Percentiles rank a stretch among this genome's conserved stretches.
Evolutionary conservation across 768 basidiomycete species (phyloP).

Genomic region (Glaciozyma antarctica): DNA sequence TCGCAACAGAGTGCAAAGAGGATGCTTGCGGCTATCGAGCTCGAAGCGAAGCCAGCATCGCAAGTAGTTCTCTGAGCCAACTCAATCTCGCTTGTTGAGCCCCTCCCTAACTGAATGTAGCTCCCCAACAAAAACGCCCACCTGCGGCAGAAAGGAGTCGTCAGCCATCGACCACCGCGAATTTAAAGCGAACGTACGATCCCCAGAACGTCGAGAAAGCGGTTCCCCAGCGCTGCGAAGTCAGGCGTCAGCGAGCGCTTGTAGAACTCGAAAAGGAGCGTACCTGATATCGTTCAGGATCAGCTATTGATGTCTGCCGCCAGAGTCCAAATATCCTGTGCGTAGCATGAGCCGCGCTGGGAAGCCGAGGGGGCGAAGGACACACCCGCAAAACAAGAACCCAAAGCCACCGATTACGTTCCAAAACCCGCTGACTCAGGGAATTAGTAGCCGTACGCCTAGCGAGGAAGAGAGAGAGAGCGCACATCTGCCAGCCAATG

Average conservation of each 20-base stretch:
- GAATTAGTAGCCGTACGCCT: not conserved
- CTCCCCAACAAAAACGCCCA: constrained; percentile 9
- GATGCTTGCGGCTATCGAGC: too few relatives aligned
- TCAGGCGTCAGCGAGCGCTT: not conserved
- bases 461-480: not conserved
- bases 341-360: too few relatives aligned
- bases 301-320: not conserved
- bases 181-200: not conserved
- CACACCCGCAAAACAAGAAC: constrained; percentile 20
- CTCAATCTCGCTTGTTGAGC: constrained; percentile 22
- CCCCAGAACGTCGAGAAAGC: constrained; percentile 32
- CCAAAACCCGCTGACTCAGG: constrained; percentile 24
- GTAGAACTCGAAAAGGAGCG: not conserved
- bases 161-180: not conserved
- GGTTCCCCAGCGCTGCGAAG: constrained; percentile 23
- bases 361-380: too few relatives aligned
- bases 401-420: constrained; percentile 29
- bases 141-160: not conserved
- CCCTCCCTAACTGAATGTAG: constrained; percentile 21
- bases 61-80: not conserved
- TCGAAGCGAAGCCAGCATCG: too few relatives aligned
- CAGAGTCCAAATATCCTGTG: constrained; percentile 23
- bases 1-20: too few relatives aligned
- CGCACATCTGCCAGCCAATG: constrained; percentile 25
- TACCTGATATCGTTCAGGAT: constrained; percentile 1